Evolutionary conservation across 1,139 yeast genomes (phyloP).

Genomic region (Insectozyma bohioensis): DNA sequence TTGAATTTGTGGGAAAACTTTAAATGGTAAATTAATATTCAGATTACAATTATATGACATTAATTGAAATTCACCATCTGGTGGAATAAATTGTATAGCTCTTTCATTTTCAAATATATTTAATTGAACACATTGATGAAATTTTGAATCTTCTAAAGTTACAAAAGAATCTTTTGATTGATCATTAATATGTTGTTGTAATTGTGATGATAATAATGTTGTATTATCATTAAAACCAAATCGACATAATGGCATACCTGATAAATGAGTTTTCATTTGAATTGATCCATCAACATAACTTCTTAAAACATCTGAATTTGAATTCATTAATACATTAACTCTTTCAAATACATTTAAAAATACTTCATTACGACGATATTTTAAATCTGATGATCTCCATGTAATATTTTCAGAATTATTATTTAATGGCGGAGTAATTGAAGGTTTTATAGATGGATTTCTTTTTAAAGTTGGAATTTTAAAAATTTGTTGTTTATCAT

Average conservation of each 20-base stretch:
- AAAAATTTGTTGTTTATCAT: constrained; percentile 4
- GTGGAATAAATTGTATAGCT: constrained; percentile 83
- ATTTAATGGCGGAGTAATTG: neutral
- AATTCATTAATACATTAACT: constrained; percentile 64
- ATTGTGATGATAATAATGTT: constrained; percentile 15
- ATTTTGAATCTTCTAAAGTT: constrained; percentile 72
- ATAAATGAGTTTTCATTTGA: constrained; percentile 66
- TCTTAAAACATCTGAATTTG: constrained; percentile 60
- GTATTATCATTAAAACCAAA: constrained; percentile 59
- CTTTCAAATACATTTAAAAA: constrained; percentile 76
- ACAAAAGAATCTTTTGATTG: constrained; percentile 43
- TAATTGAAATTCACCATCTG: constrained; percentile 90
- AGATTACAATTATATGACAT: constrained; percentile 66
- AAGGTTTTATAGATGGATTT: constrained; percentile 13
- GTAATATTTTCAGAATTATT: constrained; percentile 30
- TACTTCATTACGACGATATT: constrained; percentile 80
- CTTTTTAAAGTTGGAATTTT: constrained; percentile 14
- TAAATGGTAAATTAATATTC: constrained; percentile 70
- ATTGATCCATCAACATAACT: constrained; percentile 80
- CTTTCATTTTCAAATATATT: constrained; percentile 79
- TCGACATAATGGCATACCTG: constrained; percentile 72
- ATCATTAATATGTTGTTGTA: constrained; percentile 12
- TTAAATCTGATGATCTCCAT: constrained; percentile 75
- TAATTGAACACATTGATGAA: constrained; percentile 87
- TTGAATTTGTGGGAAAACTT: constrained; percentile 59